Conservation (phyloP, 495 filamentous ascomycete genomes). For the Venustampulla echinocandica region DNA sequence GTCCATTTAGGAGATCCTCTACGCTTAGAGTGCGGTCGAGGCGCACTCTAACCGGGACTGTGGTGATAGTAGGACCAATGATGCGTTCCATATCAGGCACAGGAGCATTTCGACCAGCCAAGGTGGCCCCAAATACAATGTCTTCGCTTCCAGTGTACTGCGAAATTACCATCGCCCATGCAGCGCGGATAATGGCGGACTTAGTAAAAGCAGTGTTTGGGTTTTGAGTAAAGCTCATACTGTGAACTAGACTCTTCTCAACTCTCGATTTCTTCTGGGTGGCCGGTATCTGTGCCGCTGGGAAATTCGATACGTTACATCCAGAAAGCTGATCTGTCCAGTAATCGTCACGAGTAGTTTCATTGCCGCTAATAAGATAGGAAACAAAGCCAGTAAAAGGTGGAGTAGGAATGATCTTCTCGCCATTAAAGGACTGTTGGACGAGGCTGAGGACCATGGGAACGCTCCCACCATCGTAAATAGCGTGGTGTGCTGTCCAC, state of each 20-base stretch:
- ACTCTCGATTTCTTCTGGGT: not conserved
- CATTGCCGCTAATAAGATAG: not conserved
- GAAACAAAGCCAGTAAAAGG: not conserved
- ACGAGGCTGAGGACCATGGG: not conserved
- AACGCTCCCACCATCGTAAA: not conserved
- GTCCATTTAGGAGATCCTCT: not conserved
- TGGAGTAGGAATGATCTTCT: not conserved
- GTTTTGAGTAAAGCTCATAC: not conserved
- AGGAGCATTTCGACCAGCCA: not conserved
- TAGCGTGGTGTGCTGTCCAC: not conserved
- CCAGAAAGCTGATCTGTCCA: not conserved
- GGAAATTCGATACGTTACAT: conserved; percentile 2
- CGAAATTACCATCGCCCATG: conserved; percentile 30
- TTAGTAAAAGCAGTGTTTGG: not conserved
- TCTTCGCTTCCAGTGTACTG: conserved; percentile 33
- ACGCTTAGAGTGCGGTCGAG: conserved; percentile 33
- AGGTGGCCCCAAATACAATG: conserved; percentile 28
- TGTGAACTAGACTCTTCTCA: too few relatives aligned
- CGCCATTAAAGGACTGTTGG: not conserved
- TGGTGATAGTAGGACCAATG: not conserved
- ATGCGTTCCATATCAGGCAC: not conserved
- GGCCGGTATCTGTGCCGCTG: conserved; percentile 13
- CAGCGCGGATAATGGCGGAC: not conserved
- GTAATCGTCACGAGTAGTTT: not conserved
- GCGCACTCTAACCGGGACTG: conserved; percentile 21